Conservation (phyloP, 805 yeast genomes). For the Starmerella ratchasimensis region DNA sequence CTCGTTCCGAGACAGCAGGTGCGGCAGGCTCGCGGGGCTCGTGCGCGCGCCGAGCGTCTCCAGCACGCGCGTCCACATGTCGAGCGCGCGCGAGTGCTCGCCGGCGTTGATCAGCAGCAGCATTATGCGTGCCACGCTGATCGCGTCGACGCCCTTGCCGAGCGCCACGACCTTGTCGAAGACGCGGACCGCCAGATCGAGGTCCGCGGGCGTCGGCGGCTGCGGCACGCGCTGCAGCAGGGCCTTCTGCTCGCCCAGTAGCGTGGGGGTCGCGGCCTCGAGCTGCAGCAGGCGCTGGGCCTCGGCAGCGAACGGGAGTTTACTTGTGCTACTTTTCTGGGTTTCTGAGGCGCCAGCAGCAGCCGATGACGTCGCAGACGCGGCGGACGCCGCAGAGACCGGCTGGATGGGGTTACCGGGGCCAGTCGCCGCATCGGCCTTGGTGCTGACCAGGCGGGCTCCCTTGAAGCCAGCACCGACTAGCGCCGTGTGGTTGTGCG, state of each 20-base stretch:
- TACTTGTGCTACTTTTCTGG: too few species aligned
- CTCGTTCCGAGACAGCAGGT: conserved; percentile 14
- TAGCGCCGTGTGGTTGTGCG: too few species aligned
- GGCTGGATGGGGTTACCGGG: too few species aligned
- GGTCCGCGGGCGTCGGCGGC: conserved; percentile 2
- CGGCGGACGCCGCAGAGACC: too few species aligned
- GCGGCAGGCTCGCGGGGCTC: conserved; percentile 3
- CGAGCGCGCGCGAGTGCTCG: conserved; percentile 21
- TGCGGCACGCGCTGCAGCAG: conserved; percentile 6
- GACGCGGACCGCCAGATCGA: conserved; percentile 11
- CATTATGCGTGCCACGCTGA: conserved; percentile 18
- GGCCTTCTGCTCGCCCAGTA: conserved; percentile 3
- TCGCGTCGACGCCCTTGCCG: conserved; percentile 5
- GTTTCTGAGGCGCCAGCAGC: too few species aligned
- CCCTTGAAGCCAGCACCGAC: too few species aligned
- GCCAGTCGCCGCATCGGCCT: too few species aligned
- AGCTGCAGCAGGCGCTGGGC: conserved; percentile 6
- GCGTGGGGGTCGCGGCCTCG: neutral
- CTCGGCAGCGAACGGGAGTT: too few species aligned
- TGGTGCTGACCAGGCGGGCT: too few species aligned
- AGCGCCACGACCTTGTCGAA: conserved; percentile 8
- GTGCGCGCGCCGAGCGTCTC: conserved; percentile 19
- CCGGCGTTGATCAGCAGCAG: conserved; percentile 19
- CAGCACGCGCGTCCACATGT: conserved; percentile 26
- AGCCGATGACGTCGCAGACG: too few species aligned